Conservation (phyloP, 2,329 filamentous ascomycete genomes). For the Hymenoscyphus occultus region DNA sequence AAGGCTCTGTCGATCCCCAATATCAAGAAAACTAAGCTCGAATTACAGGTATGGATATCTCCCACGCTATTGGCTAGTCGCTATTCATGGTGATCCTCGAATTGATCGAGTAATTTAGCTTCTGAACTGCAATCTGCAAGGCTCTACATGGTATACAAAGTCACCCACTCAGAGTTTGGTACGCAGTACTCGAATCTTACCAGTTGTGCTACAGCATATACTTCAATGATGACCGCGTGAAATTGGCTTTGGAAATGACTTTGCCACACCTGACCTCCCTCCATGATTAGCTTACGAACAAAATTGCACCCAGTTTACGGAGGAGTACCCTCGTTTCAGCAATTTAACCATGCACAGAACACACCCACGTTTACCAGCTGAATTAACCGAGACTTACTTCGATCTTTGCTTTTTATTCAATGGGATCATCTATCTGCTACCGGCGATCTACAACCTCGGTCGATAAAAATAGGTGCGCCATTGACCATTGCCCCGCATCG, state of each 20-base stretch:
- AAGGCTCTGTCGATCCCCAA: background rate
- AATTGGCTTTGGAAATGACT: background rate
- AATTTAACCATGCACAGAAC: background rate
- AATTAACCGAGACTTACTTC: background rate
- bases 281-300: background rate
- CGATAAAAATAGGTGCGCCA: background rate
- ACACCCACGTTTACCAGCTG: background rate
- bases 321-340: background rate
- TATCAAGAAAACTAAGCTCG: background rate
- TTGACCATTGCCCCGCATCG: background rate
- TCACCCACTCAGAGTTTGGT: background rate
- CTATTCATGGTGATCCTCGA: background rate
- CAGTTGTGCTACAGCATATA: background rate
- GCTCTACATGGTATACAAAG: background rate
- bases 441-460: slow-evolving; percentile 17
- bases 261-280: background rate
- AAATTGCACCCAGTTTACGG: background rate
- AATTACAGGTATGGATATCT: background rate
- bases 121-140: background rate
- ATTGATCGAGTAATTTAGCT: background rate
- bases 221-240: background rate
- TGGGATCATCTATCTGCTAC: slow-evolving; percentile 3
- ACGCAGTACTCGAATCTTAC: background rate
- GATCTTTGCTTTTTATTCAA: background rate
- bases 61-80: background rate